Conservation (phyloP, 2,329 filamentous ascomycete genomes). For the Meredithiella fracta region DNA sequence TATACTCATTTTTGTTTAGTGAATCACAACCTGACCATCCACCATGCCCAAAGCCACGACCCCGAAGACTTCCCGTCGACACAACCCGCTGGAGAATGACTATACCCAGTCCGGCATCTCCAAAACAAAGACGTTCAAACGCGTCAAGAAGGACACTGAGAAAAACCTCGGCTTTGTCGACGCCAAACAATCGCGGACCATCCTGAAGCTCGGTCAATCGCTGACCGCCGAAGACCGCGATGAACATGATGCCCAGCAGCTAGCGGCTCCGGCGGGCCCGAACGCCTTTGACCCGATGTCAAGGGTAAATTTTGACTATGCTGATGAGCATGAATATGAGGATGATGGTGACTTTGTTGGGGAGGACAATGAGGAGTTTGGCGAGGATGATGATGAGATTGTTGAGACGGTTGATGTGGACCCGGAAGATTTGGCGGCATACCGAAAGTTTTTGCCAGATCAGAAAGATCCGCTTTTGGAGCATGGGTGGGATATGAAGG, state of each 20-base stretch:
- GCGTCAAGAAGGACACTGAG: slow-evolving; percentile 34
- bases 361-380: slow-evolving; percentile 46
- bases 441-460: slow-evolving; percentile 74
- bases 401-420: slow-evolving; percentile 66
- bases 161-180: slow-evolving; percentile 62
- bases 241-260: slow-evolving; percentile 16
- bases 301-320: slow-evolving; percentile 49
- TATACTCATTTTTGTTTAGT: no score
- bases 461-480: slow-evolving; percentile 59
- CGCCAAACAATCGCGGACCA: slow-evolving; percentile 73
- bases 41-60: slow-evolving; percentile 65
- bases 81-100: slow-evolving; percentile 86
- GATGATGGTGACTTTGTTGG: background rate
- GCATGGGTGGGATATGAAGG: slow-evolving; percentile 39
- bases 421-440: slow-evolving; percentile 74
- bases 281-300: slow-evolving; percentile 36
- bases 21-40: no score
- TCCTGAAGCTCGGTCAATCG: slow-evolving; percentile 77
- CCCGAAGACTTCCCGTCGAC: slow-evolving; percentile 46
- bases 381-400: slow-evolving; percentile 61
- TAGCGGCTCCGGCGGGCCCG: slow-evolving; percentile 26
- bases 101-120: slow-evolving; percentile 53
- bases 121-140: slow-evolving; percentile 50
- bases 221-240: slow-evolving; percentile 61
- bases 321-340: slow-evolving; percentile 31